Conservation (phyloP, 2,329 filamentous ascomycete genomes). For the Aspergillus ruber region DNA sequence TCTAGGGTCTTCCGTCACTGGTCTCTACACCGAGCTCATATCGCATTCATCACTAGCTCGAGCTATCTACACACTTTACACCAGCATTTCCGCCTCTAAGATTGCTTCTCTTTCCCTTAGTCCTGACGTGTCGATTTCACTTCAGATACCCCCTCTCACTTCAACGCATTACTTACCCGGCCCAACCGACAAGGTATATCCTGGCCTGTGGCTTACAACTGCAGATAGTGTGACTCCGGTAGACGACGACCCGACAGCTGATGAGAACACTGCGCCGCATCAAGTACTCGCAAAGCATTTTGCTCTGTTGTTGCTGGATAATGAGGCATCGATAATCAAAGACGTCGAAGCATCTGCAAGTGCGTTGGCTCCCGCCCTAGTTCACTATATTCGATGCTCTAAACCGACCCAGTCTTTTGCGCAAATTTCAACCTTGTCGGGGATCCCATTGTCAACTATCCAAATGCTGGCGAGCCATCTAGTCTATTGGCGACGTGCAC, state of each 20-base stretch:
- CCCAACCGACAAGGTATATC: conserved; percentile 61
- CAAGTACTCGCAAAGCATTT: conserved; percentile 71
- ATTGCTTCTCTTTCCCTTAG: conserved; percentile 79
- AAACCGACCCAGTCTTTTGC: conserved; percentile 64
- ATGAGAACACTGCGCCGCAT: conserved; percentile 54
- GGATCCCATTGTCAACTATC: conserved; percentile 72
- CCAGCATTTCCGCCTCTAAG: conserved; percentile 72
- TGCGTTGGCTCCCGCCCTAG: conserved; percentile 67
- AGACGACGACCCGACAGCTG: conserved; percentile 53
- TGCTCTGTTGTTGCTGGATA: conserved; percentile 74
- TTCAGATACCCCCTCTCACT: conserved; percentile 56
- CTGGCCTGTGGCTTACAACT: conserved; percentile 79
- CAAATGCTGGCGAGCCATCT: conserved; percentile 86
- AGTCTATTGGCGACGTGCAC: conserved; percentile 90
- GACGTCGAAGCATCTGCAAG: conserved; percentile 64
- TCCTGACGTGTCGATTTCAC: conserved; percentile 53
- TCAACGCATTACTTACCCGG: conserved; percentile 68
- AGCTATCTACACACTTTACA: conserved; percentile 75
- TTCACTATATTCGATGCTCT: conserved; percentile 60
- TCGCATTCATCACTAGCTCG: conserved; percentile 70
- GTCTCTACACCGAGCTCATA: conserved; percentile 38
- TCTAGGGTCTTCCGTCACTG: conserved; percentile 29
- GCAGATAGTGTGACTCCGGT: conserved; percentile 70
- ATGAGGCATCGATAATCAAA: conserved; percentile 71
- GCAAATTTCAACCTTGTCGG: conserved; percentile 54